Evolutionary conservation across 768 basidiomycete genomes (phyloP).

Genomic region (Daedalea quercina): DNA sequence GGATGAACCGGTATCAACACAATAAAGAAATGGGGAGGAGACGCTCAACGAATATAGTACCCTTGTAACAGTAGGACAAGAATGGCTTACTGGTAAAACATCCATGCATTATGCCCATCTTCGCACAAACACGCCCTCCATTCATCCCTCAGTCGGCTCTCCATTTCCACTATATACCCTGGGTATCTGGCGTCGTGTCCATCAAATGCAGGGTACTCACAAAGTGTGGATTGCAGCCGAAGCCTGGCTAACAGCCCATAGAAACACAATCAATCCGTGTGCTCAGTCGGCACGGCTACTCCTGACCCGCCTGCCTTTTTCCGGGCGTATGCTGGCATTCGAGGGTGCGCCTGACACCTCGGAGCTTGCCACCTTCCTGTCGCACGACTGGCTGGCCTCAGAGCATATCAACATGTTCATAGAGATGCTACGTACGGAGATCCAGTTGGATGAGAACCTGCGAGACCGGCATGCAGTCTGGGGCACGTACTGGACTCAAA

Average conservation of each 20-base stretch:
- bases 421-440: background rate
- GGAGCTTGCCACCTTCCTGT: background rate
- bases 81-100: background rate
- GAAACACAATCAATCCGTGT: no score
- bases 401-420: background rate
- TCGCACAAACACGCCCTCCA: background rate
- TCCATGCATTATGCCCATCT: background rate
- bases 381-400: background rate
- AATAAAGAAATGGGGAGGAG: no score
- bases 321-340: no score
- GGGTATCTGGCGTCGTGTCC: background rate
- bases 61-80: background rate
- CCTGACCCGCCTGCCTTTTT: no score
- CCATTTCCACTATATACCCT: background rate
- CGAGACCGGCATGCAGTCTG: background rate
- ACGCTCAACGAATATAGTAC: no score
- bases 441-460: background rate
- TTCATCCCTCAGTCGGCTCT: no score
- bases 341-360: no score
- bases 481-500: background rate
- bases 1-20: no score
- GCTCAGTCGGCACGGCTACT: no score
- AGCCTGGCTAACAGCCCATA: background rate
- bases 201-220: background rate
- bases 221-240: background rate